These are phyloP conservation scores for Teratosphaeria pseudoeucalypti DNA, from an alignment of 2,329 filamentous ascomycete species.

Conservation along the genomic window DNA sequence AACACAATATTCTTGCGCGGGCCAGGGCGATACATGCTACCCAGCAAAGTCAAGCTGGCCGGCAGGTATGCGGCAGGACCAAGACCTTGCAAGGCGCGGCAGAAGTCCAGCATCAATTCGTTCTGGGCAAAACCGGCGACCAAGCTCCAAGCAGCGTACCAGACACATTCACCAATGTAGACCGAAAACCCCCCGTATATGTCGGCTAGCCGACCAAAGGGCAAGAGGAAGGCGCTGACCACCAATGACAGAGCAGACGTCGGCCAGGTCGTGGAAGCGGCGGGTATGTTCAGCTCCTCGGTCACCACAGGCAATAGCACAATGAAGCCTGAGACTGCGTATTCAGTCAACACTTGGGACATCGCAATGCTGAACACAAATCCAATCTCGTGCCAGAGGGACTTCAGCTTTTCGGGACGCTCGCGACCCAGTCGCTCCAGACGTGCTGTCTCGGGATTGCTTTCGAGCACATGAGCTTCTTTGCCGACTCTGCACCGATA, in stretches of 20 bases:
- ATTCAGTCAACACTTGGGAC: slow-evolving; percentile 43
- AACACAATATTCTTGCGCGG: slow-evolving; percentile 29
- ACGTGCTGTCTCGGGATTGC: slow-evolving; percentile 20
- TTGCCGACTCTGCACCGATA: background rate
- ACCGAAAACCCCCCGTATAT: slow-evolving; percentile 53
- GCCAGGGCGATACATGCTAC: slow-evolving; percentile 26
- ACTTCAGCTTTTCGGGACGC: slow-evolving; percentile 47
- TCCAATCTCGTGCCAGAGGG: slow-evolving; percentile 45
- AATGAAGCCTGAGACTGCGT: slow-evolving; percentile 66
- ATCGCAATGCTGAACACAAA: slow-evolving; percentile 47
- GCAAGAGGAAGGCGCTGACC: slow-evolving; percentile 37
- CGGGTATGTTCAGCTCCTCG: slow-evolving; percentile 53
- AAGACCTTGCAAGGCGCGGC: slow-evolving; percentile 26
- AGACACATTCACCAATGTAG: slow-evolving; percentile 49
- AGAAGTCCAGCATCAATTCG: slow-evolving; percentile 26
- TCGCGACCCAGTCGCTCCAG: slow-evolving; percentile 54
- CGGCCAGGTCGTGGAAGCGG: slow-evolving; percentile 49
- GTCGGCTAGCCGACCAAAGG: slow-evolving; percentile 40
- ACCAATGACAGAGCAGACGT: slow-evolving; percentile 42
- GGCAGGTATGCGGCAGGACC: slow-evolving; percentile 28
- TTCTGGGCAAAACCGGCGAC: slow-evolving; percentile 25
- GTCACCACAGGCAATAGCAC: slow-evolving; percentile 57
- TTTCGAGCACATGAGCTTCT: slow-evolving; percentile 1
- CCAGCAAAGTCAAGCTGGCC: slow-evolving; percentile 24
- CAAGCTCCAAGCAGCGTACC: slow-evolving; percentile 24